Base-by-base conservation (phyloP, 2,329 filamentous ascomycete species). In the Colletotrichum tofieldiae region DNA sequence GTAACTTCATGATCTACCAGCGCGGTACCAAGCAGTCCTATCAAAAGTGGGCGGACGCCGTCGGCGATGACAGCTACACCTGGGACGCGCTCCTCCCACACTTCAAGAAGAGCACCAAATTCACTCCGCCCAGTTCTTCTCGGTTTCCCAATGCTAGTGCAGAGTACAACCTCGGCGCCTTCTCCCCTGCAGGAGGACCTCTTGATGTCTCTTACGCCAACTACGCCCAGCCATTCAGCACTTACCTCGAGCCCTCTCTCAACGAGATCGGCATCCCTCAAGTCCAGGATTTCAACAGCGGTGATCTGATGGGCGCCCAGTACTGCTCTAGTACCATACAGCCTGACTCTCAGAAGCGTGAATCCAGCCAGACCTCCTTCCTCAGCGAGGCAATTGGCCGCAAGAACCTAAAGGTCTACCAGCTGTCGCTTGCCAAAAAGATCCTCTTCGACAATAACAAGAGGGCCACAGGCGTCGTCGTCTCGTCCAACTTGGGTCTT, bases 381-480 rank as follows among this genome's bases (percentile, higher is more conserved):
- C 72, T 85, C 3, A 56, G 72, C 3, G 67, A 72, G 0, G 79
- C 77, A 6, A 75, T 76, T 2, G 74, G 76, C 54, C 73, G 75
- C 1, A 75, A 77, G 0, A 78, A 81, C 16, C 77, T 87, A 2
- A 82, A 78, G 12, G 77, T 87, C 0, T 87, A 84, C 60, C 77
- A 76, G 0, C 66, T 80, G 3, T 86, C 85, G 0, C 77, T 84
- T 7, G 87, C 84, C 2, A 83, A 84, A 75, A 82, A 81, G 56
- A 81, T 90, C 0, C 35, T 86, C 0, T 89, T 88, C 45, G 75
- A 85, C 55, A 1, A 29, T 61, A 73, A 80, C 0, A 84, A 79
- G 59, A 83, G 78, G 56, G 86, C 84, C 0, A 83, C 78, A 0
- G 84, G 84, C 3, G 85, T 87, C 0, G 61, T 77, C 29, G 81